Conservation (phyloP, 1,139 yeast species). For the Pichia sp. region DNA sequence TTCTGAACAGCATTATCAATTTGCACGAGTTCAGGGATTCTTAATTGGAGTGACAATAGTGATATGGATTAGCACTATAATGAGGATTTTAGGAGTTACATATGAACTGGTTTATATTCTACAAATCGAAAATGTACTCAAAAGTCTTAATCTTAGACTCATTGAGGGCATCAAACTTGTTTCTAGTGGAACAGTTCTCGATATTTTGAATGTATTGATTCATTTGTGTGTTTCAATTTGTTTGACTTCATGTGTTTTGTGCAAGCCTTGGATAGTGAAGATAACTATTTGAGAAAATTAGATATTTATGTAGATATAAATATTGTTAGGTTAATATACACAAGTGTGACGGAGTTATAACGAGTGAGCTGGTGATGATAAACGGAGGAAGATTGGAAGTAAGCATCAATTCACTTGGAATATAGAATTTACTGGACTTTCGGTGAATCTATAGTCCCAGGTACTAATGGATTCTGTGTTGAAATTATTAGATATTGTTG, state of each 20-base stretch:
- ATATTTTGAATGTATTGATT: conserved; percentile 11
- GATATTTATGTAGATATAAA: conserved; percentile 1
- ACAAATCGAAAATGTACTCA: neutral
- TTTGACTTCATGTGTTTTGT: conserved; percentile 14
- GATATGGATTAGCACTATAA: conserved; percentile 2
- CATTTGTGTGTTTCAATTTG: conserved; percentile 21
- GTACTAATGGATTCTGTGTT: conserved; percentile 46
- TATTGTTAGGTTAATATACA: conserved; percentile 1
- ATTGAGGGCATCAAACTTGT: conserved; percentile 14
- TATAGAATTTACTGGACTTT: conserved; percentile 54
- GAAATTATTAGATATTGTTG: conserved; percentile 40
- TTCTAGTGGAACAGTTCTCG: conserved; percentile 20
- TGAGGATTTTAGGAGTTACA: conserved; percentile 2
- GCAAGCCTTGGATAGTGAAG: conserved; percentile 25
- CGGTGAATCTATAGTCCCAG: conserved; percentile 62
- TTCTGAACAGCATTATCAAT: conserved; percentile 1
- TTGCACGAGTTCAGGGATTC: neutral
- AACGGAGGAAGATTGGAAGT: neutral
- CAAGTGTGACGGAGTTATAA: neutral
- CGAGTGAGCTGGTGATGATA: neutral
- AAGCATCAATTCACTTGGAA: conserved; percentile 31
- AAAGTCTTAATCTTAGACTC: conserved; percentile 1
- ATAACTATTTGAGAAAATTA: conserved; percentile 3
- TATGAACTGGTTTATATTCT: conserved; percentile 8
- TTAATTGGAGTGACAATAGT: neutral